Conservation (phyloP, 345 rosid species). For the Arabis alpina region DNA sequence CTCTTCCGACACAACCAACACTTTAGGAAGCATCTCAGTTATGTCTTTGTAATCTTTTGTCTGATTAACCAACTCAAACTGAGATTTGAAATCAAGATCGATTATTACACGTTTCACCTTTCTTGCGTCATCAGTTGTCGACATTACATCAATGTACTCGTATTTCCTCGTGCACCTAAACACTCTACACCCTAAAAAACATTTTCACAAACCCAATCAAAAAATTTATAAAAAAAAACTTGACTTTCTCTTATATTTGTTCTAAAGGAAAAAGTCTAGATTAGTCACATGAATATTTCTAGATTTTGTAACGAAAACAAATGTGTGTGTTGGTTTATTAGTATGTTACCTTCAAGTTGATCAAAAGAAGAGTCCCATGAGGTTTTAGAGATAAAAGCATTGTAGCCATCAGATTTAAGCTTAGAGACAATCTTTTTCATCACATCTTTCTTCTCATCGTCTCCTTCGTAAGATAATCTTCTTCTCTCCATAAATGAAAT, state of each 20-base stretch:
- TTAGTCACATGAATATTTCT: constrained; percentile 1
- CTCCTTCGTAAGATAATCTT: constrained; percentile 33
- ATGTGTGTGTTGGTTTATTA: background rate
- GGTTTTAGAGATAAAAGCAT: constrained; percentile 45
- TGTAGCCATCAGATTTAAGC: constrained; percentile 42
- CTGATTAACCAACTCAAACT: constrained; percentile 59
- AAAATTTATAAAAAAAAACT: background rate
- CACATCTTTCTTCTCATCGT: constrained; percentile 43
- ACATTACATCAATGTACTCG: constrained; percentile 55
- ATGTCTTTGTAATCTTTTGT: constrained; percentile 49
- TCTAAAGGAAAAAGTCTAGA: constrained; percentile 2
- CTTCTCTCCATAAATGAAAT: constrained; percentile 24
- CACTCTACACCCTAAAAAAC: constrained; percentile 39
- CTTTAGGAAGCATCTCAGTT: constrained; percentile 40
- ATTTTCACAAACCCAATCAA: constrained; percentile 1
- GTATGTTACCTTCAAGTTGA: constrained; percentile 40
- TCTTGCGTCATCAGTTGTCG: constrained; percentile 20
- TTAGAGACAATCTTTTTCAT: constrained; percentile 46
- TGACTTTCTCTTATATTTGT: constrained; percentile 4
- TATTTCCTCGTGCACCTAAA: constrained; percentile 43
- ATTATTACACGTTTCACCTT: constrained; percentile 48
- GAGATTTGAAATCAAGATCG: constrained; percentile 59
- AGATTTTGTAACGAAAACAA: background rate
- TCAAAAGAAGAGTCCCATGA: constrained; percentile 47
- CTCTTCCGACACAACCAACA: constrained; percentile 53